Percentiles rank a stretch among this genome's conserved stretches.
Evolutionary conservation across 1,284 basidiomycete genomes (phyloP).

Genomic region (Melampsora allii-populina): DNA sequence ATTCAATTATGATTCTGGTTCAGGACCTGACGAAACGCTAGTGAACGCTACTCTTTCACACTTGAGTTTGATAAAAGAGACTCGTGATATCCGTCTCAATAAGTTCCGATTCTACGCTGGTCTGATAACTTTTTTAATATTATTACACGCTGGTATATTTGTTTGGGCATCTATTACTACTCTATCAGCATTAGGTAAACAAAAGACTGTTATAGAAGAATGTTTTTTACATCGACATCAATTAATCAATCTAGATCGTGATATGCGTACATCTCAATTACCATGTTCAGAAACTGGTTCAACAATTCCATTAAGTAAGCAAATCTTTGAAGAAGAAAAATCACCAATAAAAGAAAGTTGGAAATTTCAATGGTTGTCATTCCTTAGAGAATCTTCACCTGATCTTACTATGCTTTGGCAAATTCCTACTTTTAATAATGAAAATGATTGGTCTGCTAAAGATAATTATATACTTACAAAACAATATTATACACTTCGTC

Average conservation of each 20-base stretch:
- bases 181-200: not conserved
- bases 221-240: conserved; percentile 2
- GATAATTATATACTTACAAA: not conserved
- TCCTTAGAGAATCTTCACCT: no score
- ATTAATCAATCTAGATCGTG: not conserved
- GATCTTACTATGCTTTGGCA: not conserved
- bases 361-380: no score
- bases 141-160: not conserved
- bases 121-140: not conserved
- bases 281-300: not conserved
- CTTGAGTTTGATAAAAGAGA: not conserved
- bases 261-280: not conserved
- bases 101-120: not conserved
- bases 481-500: not conserved
- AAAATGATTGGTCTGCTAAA: not conserved
- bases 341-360: not conserved
- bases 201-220: not conserved
- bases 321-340: not conserved
- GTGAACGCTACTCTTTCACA: not conserved
- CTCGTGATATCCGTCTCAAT: not conserved
- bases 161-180: not conserved
- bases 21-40: not conserved
- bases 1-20: not conserved
- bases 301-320: not conserved
- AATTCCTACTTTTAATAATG: not conserved